phyloP scores from a whole-genome alignment of 306 rosid genomes.

The Lupinus albus region DNA sequence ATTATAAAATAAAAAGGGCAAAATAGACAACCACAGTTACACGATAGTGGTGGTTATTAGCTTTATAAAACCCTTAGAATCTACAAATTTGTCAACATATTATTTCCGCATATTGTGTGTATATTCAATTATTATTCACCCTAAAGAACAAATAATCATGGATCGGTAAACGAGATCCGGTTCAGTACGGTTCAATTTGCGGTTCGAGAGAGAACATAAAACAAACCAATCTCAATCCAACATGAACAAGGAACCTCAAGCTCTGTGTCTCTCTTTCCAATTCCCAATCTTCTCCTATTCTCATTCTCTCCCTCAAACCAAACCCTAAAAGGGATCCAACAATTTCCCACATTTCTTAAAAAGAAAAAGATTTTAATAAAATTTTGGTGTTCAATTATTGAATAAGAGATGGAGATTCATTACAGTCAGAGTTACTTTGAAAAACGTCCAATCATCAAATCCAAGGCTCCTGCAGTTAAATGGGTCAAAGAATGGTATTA shows the following conservation, averaged over 20 bases:
- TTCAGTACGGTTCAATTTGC: background rate
- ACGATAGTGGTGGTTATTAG: too few relatives aligned
- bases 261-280: background rate
- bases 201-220: background rate
- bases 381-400: background rate
- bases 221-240: background rate
- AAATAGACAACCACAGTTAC: too few relatives aligned
- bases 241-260: background rate
- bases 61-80: too few relatives aligned
- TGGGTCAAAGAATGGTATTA: constrained; percentile 63
- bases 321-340: background rate
- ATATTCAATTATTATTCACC: too few relatives aligned
- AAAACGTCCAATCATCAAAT: constrained; percentile 50
- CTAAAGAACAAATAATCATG: too few relatives aligned
- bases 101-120: too few relatives aligned
- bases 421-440: constrained; percentile 54
- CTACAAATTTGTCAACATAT: too few relatives aligned
- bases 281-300: background rate
- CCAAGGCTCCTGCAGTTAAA: constrained; percentile 60
- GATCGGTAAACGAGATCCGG: background rate
- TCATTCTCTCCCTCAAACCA: too few relatives aligned
- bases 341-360: background rate
- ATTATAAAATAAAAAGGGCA: too few relatives aligned
- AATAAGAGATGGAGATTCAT: constrained; percentile 52
- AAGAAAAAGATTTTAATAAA: background rate